Percentiles rank a stretch among this genome's conserved stretches.
Conservation (phyloP, 2,329 filamentous ascomycete genomes). For the Albophoma yamanashiensis region DNA sequence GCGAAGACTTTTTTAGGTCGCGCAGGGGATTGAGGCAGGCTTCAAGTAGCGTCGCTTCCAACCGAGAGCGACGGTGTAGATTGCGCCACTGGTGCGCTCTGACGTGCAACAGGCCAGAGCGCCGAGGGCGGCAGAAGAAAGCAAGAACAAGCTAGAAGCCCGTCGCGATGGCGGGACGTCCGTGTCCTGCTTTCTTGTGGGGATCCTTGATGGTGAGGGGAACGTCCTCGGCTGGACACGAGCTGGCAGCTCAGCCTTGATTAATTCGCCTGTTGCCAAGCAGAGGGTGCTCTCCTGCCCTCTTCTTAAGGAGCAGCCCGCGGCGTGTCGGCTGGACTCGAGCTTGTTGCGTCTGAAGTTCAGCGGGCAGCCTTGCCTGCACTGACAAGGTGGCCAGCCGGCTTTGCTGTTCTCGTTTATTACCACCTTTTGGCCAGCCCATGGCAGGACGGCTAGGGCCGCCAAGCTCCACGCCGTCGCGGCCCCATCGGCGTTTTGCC, state of each 20-base stretch:
- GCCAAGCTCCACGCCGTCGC: no score
- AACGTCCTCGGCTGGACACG: neutral
- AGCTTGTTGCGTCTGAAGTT: neutral
- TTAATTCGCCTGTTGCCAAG: neutral
- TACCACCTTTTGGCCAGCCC: neutral
- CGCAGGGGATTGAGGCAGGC: neutral
- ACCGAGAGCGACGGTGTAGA: neutral
- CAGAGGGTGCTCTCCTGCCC: neutral
- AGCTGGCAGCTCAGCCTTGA: neutral
- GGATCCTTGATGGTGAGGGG: neutral
- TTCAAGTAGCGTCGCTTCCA: neutral
- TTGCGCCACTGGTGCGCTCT: neutral
- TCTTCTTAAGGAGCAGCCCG: neutral
- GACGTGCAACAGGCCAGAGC: neutral
- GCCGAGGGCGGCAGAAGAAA: neutral
- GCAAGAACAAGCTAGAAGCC: neutral
- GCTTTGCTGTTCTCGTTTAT: neutral
- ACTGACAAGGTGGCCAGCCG: neutral
- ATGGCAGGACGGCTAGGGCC: neutral
- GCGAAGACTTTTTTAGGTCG: neutral
- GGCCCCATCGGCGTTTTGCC: neutral
- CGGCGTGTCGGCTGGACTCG: neutral
- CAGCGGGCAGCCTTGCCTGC: neutral
- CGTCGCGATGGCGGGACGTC: neutral
- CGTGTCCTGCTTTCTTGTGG: neutral